phyloP scores from a whole-genome alignment of 2,329 filamentous ascomycete genomes.

The Hypoxylon sp. region DNA sequence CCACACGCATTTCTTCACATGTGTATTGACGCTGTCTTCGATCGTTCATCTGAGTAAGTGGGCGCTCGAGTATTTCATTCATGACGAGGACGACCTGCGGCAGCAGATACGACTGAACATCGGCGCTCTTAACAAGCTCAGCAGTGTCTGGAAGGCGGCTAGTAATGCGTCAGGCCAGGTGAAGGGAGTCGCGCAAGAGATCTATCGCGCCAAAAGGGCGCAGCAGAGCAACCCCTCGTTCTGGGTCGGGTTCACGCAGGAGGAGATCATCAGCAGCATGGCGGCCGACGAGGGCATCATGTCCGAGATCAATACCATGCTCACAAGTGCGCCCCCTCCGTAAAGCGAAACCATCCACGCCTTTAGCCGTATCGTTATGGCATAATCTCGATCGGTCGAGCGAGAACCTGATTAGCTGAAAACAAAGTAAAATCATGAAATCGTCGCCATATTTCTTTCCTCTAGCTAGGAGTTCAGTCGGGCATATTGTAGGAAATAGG shows the following conservation, averaged over 20 bases:
- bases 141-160: constrained; percentile 79
- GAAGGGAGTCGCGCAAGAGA: constrained; percentile 81
- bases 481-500: not conserved
- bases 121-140: constrained; percentile 77
- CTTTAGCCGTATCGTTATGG: not conserved
- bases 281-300: constrained; percentile 70
- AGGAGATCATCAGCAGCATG: constrained; percentile 67
- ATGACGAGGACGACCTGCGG: constrained; percentile 74
- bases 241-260: constrained; percentile 67
- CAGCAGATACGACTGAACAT: constrained; percentile 84
- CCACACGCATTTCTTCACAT: constrained; percentile 88
- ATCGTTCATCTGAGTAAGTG: constrained; percentile 87
- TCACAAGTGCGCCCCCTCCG: constrained; percentile 41
- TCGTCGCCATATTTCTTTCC: not conserved
- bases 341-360: constrained; percentile 7
- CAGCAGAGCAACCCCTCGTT: constrained; percentile 65
- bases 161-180: constrained; percentile 78
- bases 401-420: not conserved
- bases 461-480: constrained; percentile 23
- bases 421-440: not conserved
- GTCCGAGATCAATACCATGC: constrained; percentile 64
- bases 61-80: constrained; percentile 69
- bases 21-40: constrained; percentile 80
- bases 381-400: not conserved
- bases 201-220: constrained; percentile 71